Conservation (phyloP, 78 protist genomes). For the Dictyostelium discoideum region DNA sequence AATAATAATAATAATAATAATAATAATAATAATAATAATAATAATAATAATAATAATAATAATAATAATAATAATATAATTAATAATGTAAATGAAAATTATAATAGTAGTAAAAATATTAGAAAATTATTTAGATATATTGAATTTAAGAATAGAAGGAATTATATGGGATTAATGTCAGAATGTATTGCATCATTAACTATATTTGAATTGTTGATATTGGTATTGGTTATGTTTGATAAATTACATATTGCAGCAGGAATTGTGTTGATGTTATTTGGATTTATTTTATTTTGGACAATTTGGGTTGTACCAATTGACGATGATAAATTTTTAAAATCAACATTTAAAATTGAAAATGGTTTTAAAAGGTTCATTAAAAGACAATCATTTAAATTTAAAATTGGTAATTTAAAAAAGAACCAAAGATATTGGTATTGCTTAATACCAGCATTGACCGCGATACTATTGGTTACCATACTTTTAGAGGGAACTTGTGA, state of each 20-base stretch:
- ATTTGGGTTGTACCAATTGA: background rate
- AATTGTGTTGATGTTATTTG: constrained; percentile 24
- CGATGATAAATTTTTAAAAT: background rate
- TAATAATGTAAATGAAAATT: background rate
- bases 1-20: too few relatives aligned
- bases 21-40: too few relatives aligned
- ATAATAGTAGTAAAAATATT: background rate
- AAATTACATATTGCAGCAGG: constrained; percentile 51
- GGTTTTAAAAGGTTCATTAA: background rate
- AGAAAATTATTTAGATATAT: background rate
- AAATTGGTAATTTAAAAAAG: background rate
- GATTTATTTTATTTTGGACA: background rate
- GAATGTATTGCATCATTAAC: background rate
- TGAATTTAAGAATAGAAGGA: constrained; percentile 10
- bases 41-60: too few relatives aligned
- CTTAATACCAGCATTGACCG: background rate
- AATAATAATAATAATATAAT: background rate
- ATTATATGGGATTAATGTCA: background rate
- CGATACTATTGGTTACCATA: background rate
- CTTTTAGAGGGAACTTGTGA: constrained; percentile 43
- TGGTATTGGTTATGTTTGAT: constrained; percentile 66
- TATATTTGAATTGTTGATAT: constrained; percentile 7
- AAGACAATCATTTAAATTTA: background rate
- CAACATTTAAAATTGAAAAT: background rate
- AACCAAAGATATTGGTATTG: background rate